A percentile compares a stretch with the other conserved stretches of the same genome.
phyloP scores from a whole-genome alignment of 768 basidiomycete species.

The Cystobasidium ongulense region DNA sequence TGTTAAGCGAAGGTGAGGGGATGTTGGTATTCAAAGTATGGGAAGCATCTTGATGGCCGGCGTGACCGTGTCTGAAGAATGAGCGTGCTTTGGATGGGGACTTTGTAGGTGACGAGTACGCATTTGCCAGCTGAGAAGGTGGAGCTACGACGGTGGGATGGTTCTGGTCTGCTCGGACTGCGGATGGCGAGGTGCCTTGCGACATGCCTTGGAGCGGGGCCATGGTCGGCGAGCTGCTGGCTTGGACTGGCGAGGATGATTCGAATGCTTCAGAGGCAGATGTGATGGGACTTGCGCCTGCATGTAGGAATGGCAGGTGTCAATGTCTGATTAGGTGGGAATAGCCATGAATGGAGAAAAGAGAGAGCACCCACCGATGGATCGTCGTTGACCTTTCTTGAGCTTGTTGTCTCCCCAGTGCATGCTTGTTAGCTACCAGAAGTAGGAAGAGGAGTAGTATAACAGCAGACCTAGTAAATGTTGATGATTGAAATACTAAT shows the following conservation, averaged over 20 bases:
- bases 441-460: no score
- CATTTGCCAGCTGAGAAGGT: background rate
- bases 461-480: no score
- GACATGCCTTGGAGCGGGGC: background rate
- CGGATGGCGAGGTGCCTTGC: background rate
- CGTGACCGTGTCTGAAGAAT: background rate
- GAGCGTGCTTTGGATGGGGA: background rate
- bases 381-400: conserved; percentile 13
- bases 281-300: background rate
- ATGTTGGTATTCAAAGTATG: background rate
- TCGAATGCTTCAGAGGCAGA: background rate
- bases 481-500: no score
- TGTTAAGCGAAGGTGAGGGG: background rate
- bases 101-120: background rate
- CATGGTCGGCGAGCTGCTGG: background rate
- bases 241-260: background rate
- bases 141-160: background rate
- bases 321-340: background rate
- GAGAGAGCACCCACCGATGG: background rate
- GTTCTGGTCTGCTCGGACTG: background rate
- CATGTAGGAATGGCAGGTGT: background rate
- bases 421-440: no score
- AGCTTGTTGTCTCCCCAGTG: conserved; percentile 23
- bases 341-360: background rate
- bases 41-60: background rate